A percentile compares a stretch with the other conserved stretches of the same genome.
These are phyloP conservation scores for Emmonsia crescens DNA, from an alignment of 2,329 filamentous ascomycete genomes.

Conservation along the genomic window DNA sequence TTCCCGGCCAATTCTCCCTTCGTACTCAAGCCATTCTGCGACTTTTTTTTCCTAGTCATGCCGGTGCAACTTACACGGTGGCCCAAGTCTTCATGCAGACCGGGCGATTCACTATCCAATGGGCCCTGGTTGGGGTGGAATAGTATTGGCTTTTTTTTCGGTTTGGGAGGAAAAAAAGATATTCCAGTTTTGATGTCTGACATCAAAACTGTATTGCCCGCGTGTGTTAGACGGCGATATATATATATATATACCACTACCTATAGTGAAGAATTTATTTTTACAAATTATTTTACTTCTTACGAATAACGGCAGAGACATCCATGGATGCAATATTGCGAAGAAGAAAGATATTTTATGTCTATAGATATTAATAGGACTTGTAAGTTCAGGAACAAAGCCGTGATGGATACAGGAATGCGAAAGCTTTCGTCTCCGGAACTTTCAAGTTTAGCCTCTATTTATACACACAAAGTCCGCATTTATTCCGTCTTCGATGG, in stretches of 20 bases:
- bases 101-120: background rate
- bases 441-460: background rate
- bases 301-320: background rate
- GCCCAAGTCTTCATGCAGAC: background rate
- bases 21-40: constrained; percentile 8
- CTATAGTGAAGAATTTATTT: background rate
- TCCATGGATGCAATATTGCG: background rate
- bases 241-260: background rate
- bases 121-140: background rate
- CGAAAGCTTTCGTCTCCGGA: background rate
- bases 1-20: constrained; percentile 1
- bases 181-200: background rate
- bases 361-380: background rate
- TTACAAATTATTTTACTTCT: background rate
- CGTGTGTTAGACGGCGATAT: background rate
- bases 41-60: constrained; percentile 15
- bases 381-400: background rate
- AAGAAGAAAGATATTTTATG: background rate
- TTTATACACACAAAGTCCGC: background rate
- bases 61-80: background rate
- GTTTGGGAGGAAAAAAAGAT: background rate
- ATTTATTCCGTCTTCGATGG: background rate
- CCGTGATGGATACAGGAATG: background rate
- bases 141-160: background rate
- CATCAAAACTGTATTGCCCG: background rate